These are phyloP conservation scores for Magnolia changhungtana DNA, from an alignment of 164 flowering plant genomes.

Conservation along the genomic window DNA sequence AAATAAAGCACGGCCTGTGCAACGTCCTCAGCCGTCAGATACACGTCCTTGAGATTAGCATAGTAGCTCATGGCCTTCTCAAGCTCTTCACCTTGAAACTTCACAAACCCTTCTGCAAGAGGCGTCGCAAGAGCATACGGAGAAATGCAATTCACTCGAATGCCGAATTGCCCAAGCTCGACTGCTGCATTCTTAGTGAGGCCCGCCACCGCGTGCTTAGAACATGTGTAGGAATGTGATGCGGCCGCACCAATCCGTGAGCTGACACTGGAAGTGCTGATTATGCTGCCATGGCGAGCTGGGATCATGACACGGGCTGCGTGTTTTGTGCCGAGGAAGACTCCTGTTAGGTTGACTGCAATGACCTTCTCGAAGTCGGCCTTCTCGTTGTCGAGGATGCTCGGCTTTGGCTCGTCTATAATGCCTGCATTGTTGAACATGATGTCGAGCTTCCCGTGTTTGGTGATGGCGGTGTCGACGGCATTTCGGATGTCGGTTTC, in stretches of 20 bases:
- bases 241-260: background rate
- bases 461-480: constrained; percentile 31
- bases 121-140: constrained; percentile 59
- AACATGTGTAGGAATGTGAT: constrained; percentile 2
- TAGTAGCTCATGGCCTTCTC: background rate
- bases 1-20: constrained; percentile 21
- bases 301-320: constrained; percentile 15
- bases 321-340: constrained; percentile 29
- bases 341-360: constrained; percentile 28
- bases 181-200: constrained; percentile 14
- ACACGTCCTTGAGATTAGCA: constrained; percentile 16
- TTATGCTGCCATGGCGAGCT: constrained; percentile 4
- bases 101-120: constrained; percentile 1
- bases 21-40: constrained; percentile 17
- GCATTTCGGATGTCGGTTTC: constrained; percentile 32
- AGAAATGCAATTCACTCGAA: constrained; percentile 33
- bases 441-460: constrained; percentile 49
- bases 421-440: constrained; percentile 56
- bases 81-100: constrained; percentile 8
- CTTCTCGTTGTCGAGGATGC: constrained; percentile 9
- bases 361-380: constrained; percentile 23
- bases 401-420: constrained; percentile 5
- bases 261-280: constrained; percentile 3
- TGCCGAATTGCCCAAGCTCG: constrained; percentile 22
- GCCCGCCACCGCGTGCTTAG: constrained; percentile 19